These are phyloP conservation scores for Leccinellum albellum DNA, from an alignment of 768 basidiomycete genomes.

Conservation along the genomic window DNA sequence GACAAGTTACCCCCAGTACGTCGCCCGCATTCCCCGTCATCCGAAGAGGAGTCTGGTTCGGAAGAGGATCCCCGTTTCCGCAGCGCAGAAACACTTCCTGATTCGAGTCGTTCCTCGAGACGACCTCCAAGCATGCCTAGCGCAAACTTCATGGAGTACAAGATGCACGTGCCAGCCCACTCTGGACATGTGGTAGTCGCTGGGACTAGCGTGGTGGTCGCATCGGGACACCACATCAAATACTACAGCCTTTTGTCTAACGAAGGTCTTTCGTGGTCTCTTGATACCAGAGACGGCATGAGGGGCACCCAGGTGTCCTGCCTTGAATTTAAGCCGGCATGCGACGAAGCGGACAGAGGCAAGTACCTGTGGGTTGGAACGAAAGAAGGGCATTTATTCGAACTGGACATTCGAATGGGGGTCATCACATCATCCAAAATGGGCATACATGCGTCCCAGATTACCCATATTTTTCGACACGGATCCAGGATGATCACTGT, in stretches of 20 bases:
- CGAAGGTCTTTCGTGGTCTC: constrained; percentile 41
- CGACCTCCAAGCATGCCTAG: constrained; percentile 36
- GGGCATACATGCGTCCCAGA: constrained; percentile 58
- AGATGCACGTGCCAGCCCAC: constrained; percentile 54
- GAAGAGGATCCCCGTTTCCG: constrained; percentile 53
- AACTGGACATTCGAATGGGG: constrained; percentile 70
- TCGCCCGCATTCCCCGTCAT: constrained; percentile 37
- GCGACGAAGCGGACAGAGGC: constrained; percentile 47
- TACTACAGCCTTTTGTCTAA: constrained; percentile 55
- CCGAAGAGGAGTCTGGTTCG: constrained; percentile 55
- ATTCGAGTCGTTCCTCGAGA: constrained; percentile 66
- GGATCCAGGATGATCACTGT: constrained; percentile 69
- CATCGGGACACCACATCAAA: constrained; percentile 53
- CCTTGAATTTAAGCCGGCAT: constrained; percentile 69
- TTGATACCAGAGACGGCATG: constrained; percentile 62
- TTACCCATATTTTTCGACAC: constrained; percentile 74
- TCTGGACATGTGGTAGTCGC: constrained; percentile 52
- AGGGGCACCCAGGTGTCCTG: constrained; percentile 73
- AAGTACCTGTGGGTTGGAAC: constrained; percentile 81
- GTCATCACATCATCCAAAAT: constrained; percentile 53
- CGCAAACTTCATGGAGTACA: constrained; percentile 38
- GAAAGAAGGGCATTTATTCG: constrained; percentile 83
- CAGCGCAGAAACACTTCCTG: constrained; percentile 56
- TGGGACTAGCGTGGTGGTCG: constrained; percentile 57
- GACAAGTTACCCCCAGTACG: constrained; percentile 67